Base-by-base conservation (phyloP, 257 asterid genomes). In the Solanum commersonii region DNA sequence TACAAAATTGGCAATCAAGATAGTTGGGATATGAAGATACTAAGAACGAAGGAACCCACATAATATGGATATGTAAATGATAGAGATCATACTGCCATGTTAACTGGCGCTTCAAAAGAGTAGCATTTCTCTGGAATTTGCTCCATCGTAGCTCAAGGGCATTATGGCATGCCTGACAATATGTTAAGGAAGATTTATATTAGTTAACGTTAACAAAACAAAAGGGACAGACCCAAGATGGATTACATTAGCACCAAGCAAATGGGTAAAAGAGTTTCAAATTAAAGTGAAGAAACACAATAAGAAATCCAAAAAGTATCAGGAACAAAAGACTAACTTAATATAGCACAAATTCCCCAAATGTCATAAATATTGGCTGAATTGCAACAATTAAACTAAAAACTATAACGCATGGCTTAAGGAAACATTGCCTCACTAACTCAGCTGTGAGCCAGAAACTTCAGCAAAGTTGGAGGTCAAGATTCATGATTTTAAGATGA, bases 31-130 rank as follows among this genome's bases (percentile, higher is more conserved):
- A 60, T 27, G 74, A 87, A 83, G 83, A 18, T 86, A 79, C 67
- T 84, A 46, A 77, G 27, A 82, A 60, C 42, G 22, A 35, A 87
- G 84, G 65, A 37, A 14, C 42, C 77, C 44, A 72, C 46, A 63
- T 87, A 90, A 65, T 85, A 86, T 42, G 70, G 87, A 38, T 73
- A 52, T 67, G 31, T 65, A 86, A 73, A 85, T 87, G 90, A 86
- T 89, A 90, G 74, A 90, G 72, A 89, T 38, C 98, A 27, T 93
- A 96, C 99, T 95, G 95, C 99, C 98, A 94, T 1, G 98, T 95
- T 33, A 96, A 91, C 91, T 96, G 98, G 87, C 96, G 96, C 92
- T 92, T 94, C 92, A 95, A 88, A 87, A 84, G 93, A 83, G 92
- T 88, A 25, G 98, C 98, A 72, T 92, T 96, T 90, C 96, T 92